A percentile compares a stretch with the other conserved stretches of the same genome.
These are phyloP conservation scores for Diaporthe destruens DNA, from an alignment of 2,329 filamentous ascomycete genomes.

Conservation along the genomic window DNA sequence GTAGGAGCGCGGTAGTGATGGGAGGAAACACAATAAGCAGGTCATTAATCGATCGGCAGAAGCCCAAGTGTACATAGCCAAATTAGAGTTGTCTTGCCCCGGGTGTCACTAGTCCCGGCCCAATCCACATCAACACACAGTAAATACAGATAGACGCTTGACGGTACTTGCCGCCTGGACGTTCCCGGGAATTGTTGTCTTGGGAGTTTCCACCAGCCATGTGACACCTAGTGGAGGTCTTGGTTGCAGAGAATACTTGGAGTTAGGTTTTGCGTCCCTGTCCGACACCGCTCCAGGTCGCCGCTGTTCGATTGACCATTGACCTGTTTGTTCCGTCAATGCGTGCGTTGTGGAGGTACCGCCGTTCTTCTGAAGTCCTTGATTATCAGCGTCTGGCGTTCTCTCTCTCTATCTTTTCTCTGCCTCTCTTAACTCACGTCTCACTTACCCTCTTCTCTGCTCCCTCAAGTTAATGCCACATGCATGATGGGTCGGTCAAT, in stretches of 20 bases:
- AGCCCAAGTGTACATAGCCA: constrained; percentile 28
- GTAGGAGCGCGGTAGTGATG: not conserved
- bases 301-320: not conserved
- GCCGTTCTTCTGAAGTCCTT: not conserved
- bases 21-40: not conserved
- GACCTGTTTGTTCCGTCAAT: not conserved
- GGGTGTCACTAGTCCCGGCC: not conserved
- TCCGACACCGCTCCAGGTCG: constrained; percentile 16
- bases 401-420: not conserved
- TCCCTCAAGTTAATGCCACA: not conserved
- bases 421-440: not conserved
- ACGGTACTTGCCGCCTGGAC: too few relatives aligned
- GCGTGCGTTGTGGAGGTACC: not conserved
- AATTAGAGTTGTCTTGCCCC: constrained; percentile 10
- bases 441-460: not conserved
- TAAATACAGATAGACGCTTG: too few relatives aligned
- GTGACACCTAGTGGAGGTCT: too few relatives aligned
- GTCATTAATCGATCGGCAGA: constrained; percentile 17
- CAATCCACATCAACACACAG: not conserved
- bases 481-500: not conserved
- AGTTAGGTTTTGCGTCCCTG: constrained; percentile 7
- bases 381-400: not conserved
- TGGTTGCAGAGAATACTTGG: not conserved
- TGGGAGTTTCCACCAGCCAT: not conserved
- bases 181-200: too few relatives aligned